Evolutionary conservation across 2,329 filamentous ascomycete species (phyloP).

Genomic region (Plectosphaerella plurivora): DNA sequence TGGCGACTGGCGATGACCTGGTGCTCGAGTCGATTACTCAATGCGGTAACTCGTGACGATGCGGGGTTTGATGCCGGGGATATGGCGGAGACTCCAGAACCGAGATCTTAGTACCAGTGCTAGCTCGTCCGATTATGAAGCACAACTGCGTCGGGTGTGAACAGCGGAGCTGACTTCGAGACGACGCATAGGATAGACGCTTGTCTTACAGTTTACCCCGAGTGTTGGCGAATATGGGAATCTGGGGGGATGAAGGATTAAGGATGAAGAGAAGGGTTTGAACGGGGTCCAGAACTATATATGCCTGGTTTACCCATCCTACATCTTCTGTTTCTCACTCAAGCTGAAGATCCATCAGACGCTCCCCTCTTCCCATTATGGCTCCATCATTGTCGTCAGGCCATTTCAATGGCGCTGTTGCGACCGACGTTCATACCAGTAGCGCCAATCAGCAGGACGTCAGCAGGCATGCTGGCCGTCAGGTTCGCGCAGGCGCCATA

Average conservation of each 20-base stretch:
- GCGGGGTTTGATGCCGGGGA: neutral
- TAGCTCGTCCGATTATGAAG: too few species aligned
- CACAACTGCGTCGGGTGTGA: too few species aligned
- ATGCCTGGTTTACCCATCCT: neutral
- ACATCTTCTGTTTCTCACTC: neutral
- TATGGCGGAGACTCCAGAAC: too few species aligned
- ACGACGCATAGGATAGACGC: neutral
- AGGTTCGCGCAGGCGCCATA: neutral
- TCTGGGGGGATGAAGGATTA: neutral
- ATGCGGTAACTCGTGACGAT: conserved; percentile 4
- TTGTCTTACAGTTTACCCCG: neutral
- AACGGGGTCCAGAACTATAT: neutral
- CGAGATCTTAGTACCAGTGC: too few species aligned
- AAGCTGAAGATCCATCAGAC: neutral
- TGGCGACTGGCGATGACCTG: too few species aligned
- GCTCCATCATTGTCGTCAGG: neutral
- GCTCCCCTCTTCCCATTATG: neutral
- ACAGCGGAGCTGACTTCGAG: neutral
- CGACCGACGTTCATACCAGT: neutral
- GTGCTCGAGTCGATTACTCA: conserved; percentile 3
- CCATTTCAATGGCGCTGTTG: neutral
- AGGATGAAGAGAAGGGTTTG: neutral
- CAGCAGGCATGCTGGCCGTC: neutral
- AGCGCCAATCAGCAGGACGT: neutral
- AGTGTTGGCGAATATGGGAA: neutral